Conservation (phyloP, 768 basidiomycete species). For the Ramaria sp. region DNA sequence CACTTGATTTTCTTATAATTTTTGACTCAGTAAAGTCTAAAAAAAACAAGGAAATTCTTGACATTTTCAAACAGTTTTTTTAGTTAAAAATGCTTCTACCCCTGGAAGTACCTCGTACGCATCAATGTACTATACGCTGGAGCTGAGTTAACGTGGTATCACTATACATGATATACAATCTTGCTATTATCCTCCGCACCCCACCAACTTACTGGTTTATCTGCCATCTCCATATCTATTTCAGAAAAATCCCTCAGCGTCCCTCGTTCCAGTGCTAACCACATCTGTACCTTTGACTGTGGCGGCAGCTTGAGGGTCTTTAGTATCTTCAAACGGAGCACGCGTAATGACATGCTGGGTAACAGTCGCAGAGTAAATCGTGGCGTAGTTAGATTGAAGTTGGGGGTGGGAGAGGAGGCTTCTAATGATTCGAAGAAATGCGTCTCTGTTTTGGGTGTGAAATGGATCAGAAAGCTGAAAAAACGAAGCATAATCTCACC, state of each 20-base stretch:
- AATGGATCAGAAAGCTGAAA: not conserved
- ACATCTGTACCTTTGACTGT: slow-evolving; percentile 32
- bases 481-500: slow-evolving; percentile 9
- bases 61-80: too few relatives aligned
- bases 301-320: slow-evolving; percentile 30
- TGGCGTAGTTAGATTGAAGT: slow-evolving; percentile 16
- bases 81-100: too few relatives aligned
- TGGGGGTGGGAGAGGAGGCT: slow-evolving; percentile 11
- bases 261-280: slow-evolving; percentile 44
- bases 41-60: too few relatives aligned
- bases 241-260: slow-evolving; percentile 23
- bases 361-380: slow-evolving; percentile 37
- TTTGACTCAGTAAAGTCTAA: too few relatives aligned
- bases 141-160: not conserved
- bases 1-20: too few relatives aligned
- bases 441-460: not conserved
- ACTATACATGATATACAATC: slow-evolving; percentile 16
- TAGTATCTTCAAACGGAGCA: slow-evolving; percentile 52
- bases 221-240: slow-evolving; percentile 37
- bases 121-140: not conserved
- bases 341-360: slow-evolving; percentile 54
- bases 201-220: slow-evolving; percentile 54
- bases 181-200: slow-evolving; percentile 49
- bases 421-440: not conserved
- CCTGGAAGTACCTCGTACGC: too few relatives aligned